Evolutionary conservation across 2,329 filamentous ascomycete genomes (phyloP), one percentile per base, ranked within the genome.

Genomic region (Stagonosporopsis cucurbitacearum): DNA sequence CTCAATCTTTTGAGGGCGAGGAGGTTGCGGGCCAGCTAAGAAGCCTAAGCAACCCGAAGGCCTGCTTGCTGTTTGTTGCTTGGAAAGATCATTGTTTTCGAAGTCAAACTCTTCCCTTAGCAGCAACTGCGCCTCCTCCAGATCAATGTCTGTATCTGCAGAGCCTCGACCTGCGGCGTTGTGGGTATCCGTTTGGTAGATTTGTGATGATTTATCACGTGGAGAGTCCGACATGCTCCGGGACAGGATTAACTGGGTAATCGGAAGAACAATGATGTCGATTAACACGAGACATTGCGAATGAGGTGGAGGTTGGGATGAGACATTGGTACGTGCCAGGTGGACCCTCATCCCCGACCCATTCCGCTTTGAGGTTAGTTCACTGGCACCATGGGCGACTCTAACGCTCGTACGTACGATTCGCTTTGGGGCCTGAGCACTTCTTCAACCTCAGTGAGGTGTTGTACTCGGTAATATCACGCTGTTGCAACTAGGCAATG

Each of bases 1-100:
- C 5, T 62, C 67, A 46, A 82, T 81, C 23, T 55, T 71, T 63
- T 78, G 81, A 35, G 73, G 70, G 17, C 73, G 70, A 8, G 77
- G 77, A 17, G 79, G 77, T 32, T 76, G 58, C 2, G 80, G 80
- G 4, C 80, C 79, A 49, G 75, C 69, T 6, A 79, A 65, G 66
- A 78, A 79, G 64, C 15, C n/a, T 44, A 55, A 59, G 17, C 49
- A 58, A 6, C 57, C 50, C n/a, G 25, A 43, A 32, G 39, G 26
- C 36, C 58, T 50, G n/a, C 19, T 33, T 25, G 12, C 37, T 22
- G 37, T 6, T 8, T 15, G 15, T n/a, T 52, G 58, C 0, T 28
- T 43, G 7, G 61, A 48, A 30, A 46, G n/a, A 4, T 33, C 40
- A 37, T 45, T 55, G 12, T 70, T 67, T 41, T 72, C 69, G 25